Evolutionary conservation across 1,284 basidiomycete species (phyloP), one percentile per base, ranked within the genome.

Genomic region (Tremellales sp.): DNA sequence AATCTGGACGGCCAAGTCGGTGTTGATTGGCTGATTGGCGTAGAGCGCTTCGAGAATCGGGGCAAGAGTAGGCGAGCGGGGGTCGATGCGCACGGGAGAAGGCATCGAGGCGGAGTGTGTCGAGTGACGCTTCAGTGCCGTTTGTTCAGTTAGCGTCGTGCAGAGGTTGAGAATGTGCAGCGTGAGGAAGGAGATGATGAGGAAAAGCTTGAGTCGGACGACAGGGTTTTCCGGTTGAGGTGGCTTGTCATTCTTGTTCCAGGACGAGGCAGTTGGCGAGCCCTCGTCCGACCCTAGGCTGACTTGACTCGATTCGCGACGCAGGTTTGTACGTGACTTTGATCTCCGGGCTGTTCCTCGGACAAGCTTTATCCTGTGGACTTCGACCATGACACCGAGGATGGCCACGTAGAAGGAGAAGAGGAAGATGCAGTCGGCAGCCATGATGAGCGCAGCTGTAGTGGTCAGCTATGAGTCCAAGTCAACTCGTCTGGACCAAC

Each of bases 131-230:
- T 79, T 80, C 58, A 84, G 72, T 0, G 83, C 80, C 1, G 84
- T 81, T 45, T 82, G 80, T 35, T 86, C 83, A 0, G 91, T 87
- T 45, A 98, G 81, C 0, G 94, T 94, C 1, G 94, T 90, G 72
- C 87, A 87, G 50, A 97, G 81, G 77, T 97, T 98, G 60, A 97
- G 81, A 49, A 92, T 82, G 66, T 97, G 92, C 1, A 97, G 76
- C 0, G 84, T 84, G 56, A 93, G 79, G 80, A 97, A 96, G 2
- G 89, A 84, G 24, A 84, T 83, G 58, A 94, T 88, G 62, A 94
- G 77, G 58, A 94, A 81, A n/a, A 94, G 78, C 76, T 97, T 97
- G 54, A 98, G 79, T 41, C 90, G 79, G 13, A 87, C 84, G 29
- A 91, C 85, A 0, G 93, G 91, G 70, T 87, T 90, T 68, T 84